Percentiles rank a stretch among this genome's conserved stretches.
Evolutionary conservation across 2,329 filamentous ascomycete genomes (phyloP).

Genomic region (Basipetospora chlamydospora): DNA sequence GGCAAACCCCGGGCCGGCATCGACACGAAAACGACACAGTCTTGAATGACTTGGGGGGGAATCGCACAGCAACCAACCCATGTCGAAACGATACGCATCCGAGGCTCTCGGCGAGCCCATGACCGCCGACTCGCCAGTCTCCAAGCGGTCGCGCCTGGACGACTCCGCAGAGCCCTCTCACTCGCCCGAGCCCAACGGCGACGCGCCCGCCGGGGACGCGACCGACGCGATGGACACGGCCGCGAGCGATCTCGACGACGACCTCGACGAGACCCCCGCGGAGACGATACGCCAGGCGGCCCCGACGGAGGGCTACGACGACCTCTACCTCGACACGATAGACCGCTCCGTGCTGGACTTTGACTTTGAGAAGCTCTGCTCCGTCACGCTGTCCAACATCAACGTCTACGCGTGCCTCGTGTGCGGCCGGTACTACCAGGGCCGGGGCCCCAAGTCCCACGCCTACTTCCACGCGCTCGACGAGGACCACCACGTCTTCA

Average conservation of each 20-base stretch:
- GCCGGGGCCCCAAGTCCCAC: constrained; percentile 82
- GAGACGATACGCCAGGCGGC: constrained; percentile 53
- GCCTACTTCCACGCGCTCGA: constrained; percentile 97
- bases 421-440: constrained; percentile 96
- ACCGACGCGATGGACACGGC: constrained; percentile 11
- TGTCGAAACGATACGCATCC: constrained; percentile 40
- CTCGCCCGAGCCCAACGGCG: constrained; percentile 17
- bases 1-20: no score
- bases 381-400: constrained; percentile 89
- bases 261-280: constrained; percentile 23
- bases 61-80: not conserved
- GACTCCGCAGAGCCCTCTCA: constrained; percentile 16
- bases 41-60: no score
- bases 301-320: constrained; percentile 77
- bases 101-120: constrained; percentile 44
- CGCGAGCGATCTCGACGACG: constrained; percentile 17
- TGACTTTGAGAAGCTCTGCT: constrained; percentile 98
- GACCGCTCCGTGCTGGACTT: constrained; percentile 87
- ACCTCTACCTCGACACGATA: constrained; percentile 96
- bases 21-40: no score
- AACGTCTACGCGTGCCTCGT: constrained; percentile 97
- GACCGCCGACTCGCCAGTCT: constrained; percentile 40
- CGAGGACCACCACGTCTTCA: constrained; percentile 90
- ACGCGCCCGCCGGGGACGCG: constrained; percentile 11
- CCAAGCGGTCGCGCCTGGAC: constrained; percentile 37